A percentile compares a stretch with the other conserved stretches of the same genome.
Conservation (phyloP, 1,284 basidiomycete species). For the Anthracocystis walkeri region DNA sequence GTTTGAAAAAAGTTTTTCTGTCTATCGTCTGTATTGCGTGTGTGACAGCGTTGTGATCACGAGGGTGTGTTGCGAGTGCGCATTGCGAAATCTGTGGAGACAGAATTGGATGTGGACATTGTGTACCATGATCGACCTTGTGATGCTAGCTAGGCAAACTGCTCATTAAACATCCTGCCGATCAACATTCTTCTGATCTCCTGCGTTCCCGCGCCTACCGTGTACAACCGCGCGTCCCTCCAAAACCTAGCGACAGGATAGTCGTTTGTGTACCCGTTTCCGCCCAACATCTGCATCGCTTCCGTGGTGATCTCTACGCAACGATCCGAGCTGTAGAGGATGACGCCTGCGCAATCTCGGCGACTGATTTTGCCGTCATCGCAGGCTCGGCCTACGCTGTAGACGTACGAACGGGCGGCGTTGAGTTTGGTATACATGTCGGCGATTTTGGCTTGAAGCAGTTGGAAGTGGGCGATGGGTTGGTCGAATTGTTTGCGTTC, state of each 20-base stretch:
- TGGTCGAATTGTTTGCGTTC: slow-evolving; percentile 89
- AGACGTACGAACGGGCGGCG: slow-evolving; percentile 89
- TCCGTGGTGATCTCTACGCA: slow-evolving; percentile 58
- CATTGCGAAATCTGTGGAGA: no score
- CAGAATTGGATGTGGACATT: no score
- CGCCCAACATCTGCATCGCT: slow-evolving; percentile 61
- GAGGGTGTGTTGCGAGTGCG: not conserved
- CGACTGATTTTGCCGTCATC: slow-evolving; percentile 70
- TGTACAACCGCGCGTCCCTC: slow-evolving; percentile 60
- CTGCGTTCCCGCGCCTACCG: slow-evolving; percentile 63
- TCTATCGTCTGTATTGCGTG: no score
- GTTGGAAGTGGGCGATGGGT: slow-evolving; percentile 88
- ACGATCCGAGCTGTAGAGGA: slow-evolving; percentile 56
- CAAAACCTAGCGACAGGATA: slow-evolving; percentile 55
- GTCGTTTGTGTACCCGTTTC: slow-evolving; percentile 59
- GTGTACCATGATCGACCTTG: no score
- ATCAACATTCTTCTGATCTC: slow-evolving; percentile 65
- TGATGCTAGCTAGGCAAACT: no score
- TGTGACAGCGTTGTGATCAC: not conserved
- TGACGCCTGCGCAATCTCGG: slow-evolving; percentile 70
- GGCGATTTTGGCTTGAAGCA: slow-evolving; percentile 85
- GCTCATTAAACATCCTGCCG: slow-evolving; percentile 53
- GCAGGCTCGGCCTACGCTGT: slow-evolving; percentile 76
- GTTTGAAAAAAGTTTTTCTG: no score
- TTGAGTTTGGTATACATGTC: slow-evolving; percentile 97